Conservation (phyloP, 169 alveolate genomes). For the Babesia sp. region DNA sequence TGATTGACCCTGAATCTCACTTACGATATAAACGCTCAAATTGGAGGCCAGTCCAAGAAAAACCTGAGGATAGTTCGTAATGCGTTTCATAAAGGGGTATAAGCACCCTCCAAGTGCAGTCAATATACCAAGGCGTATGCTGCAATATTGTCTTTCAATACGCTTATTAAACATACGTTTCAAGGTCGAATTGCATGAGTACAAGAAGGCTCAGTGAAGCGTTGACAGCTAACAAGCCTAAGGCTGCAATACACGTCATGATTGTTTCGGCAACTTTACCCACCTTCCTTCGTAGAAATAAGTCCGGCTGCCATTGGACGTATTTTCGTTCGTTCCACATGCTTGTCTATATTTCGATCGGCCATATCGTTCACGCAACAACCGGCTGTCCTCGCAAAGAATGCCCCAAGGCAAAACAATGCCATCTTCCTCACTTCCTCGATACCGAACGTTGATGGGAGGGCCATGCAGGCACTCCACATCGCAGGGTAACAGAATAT, state of each 20-base stretch:
- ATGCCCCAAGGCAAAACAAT: conserved; percentile 64
- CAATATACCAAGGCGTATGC: conserved; percentile 65
- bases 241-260: conserved; percentile 14
- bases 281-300: conserved; percentile 76
- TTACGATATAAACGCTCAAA: conserved; percentile 85
- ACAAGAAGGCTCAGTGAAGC: conserved; percentile 48
- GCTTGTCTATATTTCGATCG: conserved; percentile 74
- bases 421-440: conserved; percentile 56
- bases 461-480: conserved; percentile 62
- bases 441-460: conserved; percentile 34
- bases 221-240: conserved; percentile 34
- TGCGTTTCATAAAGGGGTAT: conserved; percentile 90
- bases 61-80: conserved; percentile 86
- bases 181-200: conserved; percentile 46
- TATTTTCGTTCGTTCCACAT: conserved; percentile 90
- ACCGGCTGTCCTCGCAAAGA: conserved; percentile 70
- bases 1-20: conserved; percentile 20
- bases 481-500: conserved; percentile 55
- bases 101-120: conserved; percentile 79
- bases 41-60: conserved; percentile 90
- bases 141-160: background rate
- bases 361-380: conserved; percentile 83
- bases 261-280: conserved; percentile 36
- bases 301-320: conserved; percentile 93
- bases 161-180: conserved; percentile 17